Evolutionary conservation across 805 yeast genomes (phyloP), one percentile per base, ranked within the genome.

Genomic region (Candida corydali): DNA sequence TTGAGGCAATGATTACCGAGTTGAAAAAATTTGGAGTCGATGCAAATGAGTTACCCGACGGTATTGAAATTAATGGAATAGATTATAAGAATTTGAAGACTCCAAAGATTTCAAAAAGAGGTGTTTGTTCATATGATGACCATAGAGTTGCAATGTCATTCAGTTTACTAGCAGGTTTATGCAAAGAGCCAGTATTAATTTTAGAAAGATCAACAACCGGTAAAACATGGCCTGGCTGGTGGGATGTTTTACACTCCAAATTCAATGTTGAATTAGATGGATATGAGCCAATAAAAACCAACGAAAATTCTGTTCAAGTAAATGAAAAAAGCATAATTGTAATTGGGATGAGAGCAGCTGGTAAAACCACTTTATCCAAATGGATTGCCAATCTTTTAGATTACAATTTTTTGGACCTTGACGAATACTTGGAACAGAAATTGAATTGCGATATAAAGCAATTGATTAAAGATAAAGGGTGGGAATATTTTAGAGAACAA

Each of bases 181-280:
- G 76, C 34, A 55, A 61, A 30, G 69, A 66, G 3, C 80, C 85
- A 1, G 91, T 84, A 1, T 67, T 79, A 45, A 78, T 93, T 41
- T 78, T 82, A 47, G 96, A 91, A 54, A 79, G 97, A 62, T 76
- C 83, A 17, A 87, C 97, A 56, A 94, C 96, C 1, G 94, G 91
- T 39, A 93, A 93, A 66, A 93, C 98, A 0, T 93, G 98, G 98
- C 98, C 98, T 15, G 98, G 97, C 26, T 93, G 98, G 98, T 93
- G 98, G 98, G 98, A 93, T 62, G 75, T 80, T 24, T 68, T 93
- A 44, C 88, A 80, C 55, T 74, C 83, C 34, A 63, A 72, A 32
- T 76, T 93, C 50, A 73, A 78, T 15, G 82, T 76, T 17, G 51
- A 60, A 8, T 59, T 93, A 25, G 83, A 79, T 50, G 98, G 98